Base-by-base conservation (phyloP, 2,329 filamentous ascomycete genomes). In the Furcasterigmium sp. region DNA sequence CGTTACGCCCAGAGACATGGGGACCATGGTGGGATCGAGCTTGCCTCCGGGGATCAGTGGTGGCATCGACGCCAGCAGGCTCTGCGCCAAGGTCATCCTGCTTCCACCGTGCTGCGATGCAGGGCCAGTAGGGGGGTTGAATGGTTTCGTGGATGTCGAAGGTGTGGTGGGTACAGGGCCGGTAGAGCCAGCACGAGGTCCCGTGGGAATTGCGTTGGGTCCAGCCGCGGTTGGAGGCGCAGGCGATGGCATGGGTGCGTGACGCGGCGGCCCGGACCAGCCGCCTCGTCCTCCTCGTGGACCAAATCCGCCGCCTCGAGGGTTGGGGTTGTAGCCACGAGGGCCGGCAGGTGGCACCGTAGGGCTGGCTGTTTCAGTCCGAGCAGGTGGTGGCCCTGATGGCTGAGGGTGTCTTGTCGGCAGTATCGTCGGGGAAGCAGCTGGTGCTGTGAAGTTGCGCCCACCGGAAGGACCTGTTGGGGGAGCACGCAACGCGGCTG, bases 41-140 rank as follows among this genome's bases (percentile, higher is more conserved):
- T 77, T 78, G 21, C 78, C 78, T 29, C 76, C 75, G 0, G 75
- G 70, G 13, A 80, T 56, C 39, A 78, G 57, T 14, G 69, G 67
- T 2, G 76, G 71, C 55, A 81, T 62, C 3, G 68, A 70, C 15
- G 71, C 59, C 2, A 80, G 60, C 15, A 79, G 62, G 52, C 64
- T 72, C 50, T 80, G 75, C 2, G 72, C 74, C 9, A 80, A 60
- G 18, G 69, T 71, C 42, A 67, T 70, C 19, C 69, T 63, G 38
- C 46, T 56, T 44, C 56, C 53, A 37, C 58, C 53, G 46, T 65
- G 63, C 47, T 61, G 63, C 1, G 66, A 60, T 0, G 69, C 62
- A 0, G 76, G 76, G 4, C 76, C 76, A 2, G 76, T 79, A 4
- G 75, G 76, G 3, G 76, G 76, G 50, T 80, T 79, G 56, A 80